Evolutionary conservation across 306 rosid species (phyloP).

Genomic region (Castanea sativa): DNA sequence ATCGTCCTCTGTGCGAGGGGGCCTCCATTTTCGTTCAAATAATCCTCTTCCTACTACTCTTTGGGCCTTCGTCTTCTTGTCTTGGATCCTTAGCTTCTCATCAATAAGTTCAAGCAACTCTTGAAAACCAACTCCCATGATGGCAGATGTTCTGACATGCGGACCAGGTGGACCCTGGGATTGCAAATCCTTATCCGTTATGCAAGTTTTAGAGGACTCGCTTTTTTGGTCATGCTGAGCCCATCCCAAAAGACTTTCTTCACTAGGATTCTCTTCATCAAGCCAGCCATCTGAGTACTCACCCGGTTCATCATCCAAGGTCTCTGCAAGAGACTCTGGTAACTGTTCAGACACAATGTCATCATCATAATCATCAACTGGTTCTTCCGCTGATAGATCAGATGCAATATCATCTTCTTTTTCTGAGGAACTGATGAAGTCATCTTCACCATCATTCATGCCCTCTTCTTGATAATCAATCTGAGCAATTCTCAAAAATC

Average conservation of each 20-base stretch:
- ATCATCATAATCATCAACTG: conserved; percentile 6
- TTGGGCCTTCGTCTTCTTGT: conserved; percentile 42
- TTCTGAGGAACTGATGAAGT: conserved; percentile 27
- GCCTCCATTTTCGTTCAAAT: conserved; percentile 78
- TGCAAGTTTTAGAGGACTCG: conserved; percentile 16
- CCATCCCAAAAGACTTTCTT: conserved; percentile 35
- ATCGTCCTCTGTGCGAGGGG: conserved; percentile 49
- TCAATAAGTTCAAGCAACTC: conserved; percentile 76
- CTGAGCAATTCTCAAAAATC: conserved; percentile 39
- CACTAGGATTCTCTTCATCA: conserved; percentile 33
- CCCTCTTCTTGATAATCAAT: conserved; percentile 65
- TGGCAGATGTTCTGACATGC: conserved; percentile 73
- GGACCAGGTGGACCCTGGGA: conserved; percentile 41
- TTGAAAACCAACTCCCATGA: conserved; percentile 75
- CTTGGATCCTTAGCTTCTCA: conserved; percentile 54
- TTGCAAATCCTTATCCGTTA: conserved; percentile 18
- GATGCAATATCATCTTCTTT: neutral
- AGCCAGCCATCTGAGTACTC: conserved; percentile 62
- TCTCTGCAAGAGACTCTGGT: conserved; percentile 19
- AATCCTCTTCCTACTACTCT: conserved; percentile 46
- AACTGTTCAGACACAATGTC: conserved; percentile 25
- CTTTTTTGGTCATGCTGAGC: conserved; percentile 27
- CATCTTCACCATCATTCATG: conserved; percentile 35
- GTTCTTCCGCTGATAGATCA: neutral
- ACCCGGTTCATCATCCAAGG: conserved; percentile 39